Evolutionary conservation across 169 alveolate genomes (phyloP).

Genomic region (Cryptosporidium sp.): DNA sequence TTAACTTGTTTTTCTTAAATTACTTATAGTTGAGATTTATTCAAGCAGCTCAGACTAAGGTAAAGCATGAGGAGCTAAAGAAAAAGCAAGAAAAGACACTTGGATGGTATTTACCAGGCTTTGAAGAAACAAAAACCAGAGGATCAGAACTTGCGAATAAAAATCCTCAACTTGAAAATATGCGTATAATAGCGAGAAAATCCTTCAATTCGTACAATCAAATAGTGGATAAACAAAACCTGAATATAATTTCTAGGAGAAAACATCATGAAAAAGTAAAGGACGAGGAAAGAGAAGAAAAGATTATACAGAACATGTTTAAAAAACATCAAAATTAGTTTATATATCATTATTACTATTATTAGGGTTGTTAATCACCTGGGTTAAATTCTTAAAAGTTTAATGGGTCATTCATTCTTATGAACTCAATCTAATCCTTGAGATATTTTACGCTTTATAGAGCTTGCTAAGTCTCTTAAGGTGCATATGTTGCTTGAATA

Average conservation of each 20-base stretch:
- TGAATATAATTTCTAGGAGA: constrained; percentile 40
- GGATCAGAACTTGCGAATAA: constrained; percentile 56
- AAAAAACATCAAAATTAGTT: not conserved
- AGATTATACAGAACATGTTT: constrained; percentile 28
- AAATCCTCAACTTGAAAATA: constrained; percentile 10
- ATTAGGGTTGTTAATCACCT: not conserved
- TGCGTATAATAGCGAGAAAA: constrained; percentile 20
- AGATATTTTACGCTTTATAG: not conserved
- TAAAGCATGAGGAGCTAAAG: constrained; percentile 47
- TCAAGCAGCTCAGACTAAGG: constrained; percentile 71
- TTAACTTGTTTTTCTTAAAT: not conserved
- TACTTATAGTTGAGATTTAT: constrained; percentile 55
- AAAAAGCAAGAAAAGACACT: constrained; percentile 53
- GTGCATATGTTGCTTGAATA: constrained; percentile 25
- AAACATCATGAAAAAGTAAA: not conserved
- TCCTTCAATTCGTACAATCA: constrained; percentile 41
- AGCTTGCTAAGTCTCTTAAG: constrained; percentile 22
- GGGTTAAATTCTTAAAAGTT: no score
- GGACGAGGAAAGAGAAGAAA: constrained; percentile 25
- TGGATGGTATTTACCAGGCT: constrained; percentile 71
- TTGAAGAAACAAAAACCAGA: constrained; percentile 24
- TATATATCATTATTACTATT: not conserved
- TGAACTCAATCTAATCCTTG: not conserved
- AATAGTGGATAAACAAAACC: constrained; percentile 16
- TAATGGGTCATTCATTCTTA: no score